Base-by-base conservation (phyloP, 2,329 filamentous ascomycete species). In the Cephalotrichum gorgonifer region DNA sequence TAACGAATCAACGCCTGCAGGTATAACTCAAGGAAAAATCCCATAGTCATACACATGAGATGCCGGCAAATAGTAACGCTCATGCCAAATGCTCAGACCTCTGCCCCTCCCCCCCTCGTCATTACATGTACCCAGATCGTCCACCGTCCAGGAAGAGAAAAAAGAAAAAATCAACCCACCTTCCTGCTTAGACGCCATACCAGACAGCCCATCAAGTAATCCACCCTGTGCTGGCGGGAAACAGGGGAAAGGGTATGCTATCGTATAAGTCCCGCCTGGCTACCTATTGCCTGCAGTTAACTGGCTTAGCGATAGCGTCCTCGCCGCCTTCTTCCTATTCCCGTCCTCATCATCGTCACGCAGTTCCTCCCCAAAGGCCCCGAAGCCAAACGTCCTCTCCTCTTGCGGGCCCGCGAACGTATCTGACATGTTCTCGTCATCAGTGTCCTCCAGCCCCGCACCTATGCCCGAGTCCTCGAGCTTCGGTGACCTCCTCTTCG, bases 281-380 rank as follows among this genome's bases (percentile, higher is more conserved):
- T 48, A 48, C 7, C 15, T 25, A 26, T 65, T 68, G 39, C 64
- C 66, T 55, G 76, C 64, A 1, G 78, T 82, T 55, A 83, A 61
- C 58, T 79, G 77, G 52, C 78, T 78, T 11, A 85, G 68, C 26
- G 78, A 86, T 57, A 88, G 71, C 41, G 79, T 83, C 54, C 78
- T 76, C 22, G 78, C 78, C 1, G 81, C 78, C 59, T 69, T 78
- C 53, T 75, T 74, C 46, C 65, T 62, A 43, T 61, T 64, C 20
- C 62, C 56, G 9, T 64, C 62, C 45, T 67, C 64, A 20, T 65
- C 65, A 25, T 66, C 66, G 23, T 57, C 62, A 35, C 52, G 61
- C 53, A 69, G 61, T 57, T 69, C 69, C 60, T 69, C 71, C 48
- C 63, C 71, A 43, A 70, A 71, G 4, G 63, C 66, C 3, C 67